Evolutionary conservation across 129 eudicot species (phyloP), one percentile per base, ranked within the genome.

Genomic region (Heracleum sosnowskyi): DNA sequence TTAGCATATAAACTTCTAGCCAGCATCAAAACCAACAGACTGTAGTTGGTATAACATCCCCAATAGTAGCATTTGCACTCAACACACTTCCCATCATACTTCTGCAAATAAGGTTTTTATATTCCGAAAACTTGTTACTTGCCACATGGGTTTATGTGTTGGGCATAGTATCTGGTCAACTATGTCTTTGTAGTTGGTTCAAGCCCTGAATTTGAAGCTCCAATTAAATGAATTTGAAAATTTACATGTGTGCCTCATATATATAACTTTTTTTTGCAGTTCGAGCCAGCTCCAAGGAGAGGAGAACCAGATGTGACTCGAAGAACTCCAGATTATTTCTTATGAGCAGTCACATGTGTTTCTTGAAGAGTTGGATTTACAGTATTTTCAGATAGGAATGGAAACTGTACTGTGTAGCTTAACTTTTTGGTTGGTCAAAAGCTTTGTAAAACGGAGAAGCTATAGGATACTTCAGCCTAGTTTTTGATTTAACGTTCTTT

Each of bases 281-380:
- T 92, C 86, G 97, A 92, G 82, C 97, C 95, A 35, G 92, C 95
- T 70, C 97, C 97, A 24, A 88, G 97, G 88, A 88, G 96, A 88
- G 96, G 97, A 34, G 97, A 92, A 79, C 97, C 97, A 36, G 97
- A 92, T 86, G 96, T 92, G 28, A 92, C 96, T 18, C 90, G 97
- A 78, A 88, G 97, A 81, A 92, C 92, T 39, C 97, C 97, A 20
- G 96, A 89, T 83, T 92, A 92, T 84, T 92, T 89, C 87, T 82
- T 92, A 78, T 92, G 79, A 89, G 40, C 78, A 74, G 51, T 47
- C 47, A 79, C 46, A 16, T 29, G 66, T 62, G 51, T 33, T 79
- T 15, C 40, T 47, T 78, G 60, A 63, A 18, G 74, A 37, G 45
- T 72, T 71, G 24, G 35, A 68, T 41, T 29, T 49, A n/a, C 73